Evolutionary conservation across 2,329 filamentous ascomycete genomes (phyloP).

Genomic region (Remersonia thermophila): DNA sequence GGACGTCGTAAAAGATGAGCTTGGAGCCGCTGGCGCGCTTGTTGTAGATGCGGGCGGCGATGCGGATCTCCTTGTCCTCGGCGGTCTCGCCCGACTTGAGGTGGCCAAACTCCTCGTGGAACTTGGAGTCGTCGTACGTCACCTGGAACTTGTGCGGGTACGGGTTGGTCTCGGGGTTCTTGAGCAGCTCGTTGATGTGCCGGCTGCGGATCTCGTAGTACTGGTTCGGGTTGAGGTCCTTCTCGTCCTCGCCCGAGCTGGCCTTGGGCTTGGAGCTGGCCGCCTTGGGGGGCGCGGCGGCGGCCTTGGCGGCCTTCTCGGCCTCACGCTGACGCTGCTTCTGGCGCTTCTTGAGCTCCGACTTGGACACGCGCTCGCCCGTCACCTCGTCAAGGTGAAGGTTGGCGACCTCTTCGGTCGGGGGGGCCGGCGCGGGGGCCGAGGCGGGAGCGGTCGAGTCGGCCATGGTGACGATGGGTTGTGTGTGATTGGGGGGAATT

Average conservation of each 20-base stretch:
- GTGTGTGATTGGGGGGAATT: not conserved
- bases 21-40: conserved; percentile 73
- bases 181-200: conserved; percentile 59
- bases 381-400: conserved; percentile 85
- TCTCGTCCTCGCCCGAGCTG: conserved; percentile 51
- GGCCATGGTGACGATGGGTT: conserved; percentile 11
- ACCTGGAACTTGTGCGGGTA: conserved; percentile 92
- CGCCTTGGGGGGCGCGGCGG: conserved; percentile 36
- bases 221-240: conserved; percentile 46
- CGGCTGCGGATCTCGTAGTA: conserved; percentile 95
- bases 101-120: conserved; percentile 62
- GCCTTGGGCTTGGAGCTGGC: conserved; percentile 37
- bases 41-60: conserved; percentile 82
- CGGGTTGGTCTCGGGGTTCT: conserved; percentile 63
- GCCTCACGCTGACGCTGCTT: conserved; percentile 82
- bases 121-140: conserved; percentile 70
- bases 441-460: conserved; percentile 9
- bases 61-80: conserved; percentile 60
- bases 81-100: conserved; percentile 81
- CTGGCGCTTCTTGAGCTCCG: conserved; percentile 85
- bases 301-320: conserved; percentile 79
- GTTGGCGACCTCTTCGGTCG: conserved; percentile 49
- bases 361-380: conserved; percentile 70
- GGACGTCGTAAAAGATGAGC: conserved; percentile 70
- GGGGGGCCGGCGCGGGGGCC: conserved; percentile 20